Evolutionary conservation across 2,329 filamentous ascomycete genomes (phyloP).

Genomic region (Lachnellula cervina): DNA sequence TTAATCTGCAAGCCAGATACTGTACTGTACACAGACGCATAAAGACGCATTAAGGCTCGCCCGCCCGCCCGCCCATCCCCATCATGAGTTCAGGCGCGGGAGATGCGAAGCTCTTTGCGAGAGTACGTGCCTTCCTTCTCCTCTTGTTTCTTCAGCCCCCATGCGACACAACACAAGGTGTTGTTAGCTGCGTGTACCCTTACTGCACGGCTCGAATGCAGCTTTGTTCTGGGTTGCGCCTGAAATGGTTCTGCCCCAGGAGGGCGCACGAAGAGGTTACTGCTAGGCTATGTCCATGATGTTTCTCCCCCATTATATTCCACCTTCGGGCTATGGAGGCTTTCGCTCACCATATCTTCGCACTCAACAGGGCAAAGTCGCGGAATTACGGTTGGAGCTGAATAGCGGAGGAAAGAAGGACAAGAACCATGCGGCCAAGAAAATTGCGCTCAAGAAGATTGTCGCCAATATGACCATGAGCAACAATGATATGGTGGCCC

Average conservation of each 20-base stretch:
- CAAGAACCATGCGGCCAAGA: slow-evolving; percentile 91
- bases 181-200: not conserved
- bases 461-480: slow-evolving; percentile 99
- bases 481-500: slow-evolving; percentile 98
- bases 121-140: slow-evolving; percentile 58
- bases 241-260: not conserved
- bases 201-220: not conserved
- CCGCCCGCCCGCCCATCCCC: not conserved
- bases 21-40: too few relatives aligned
- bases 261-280: not conserved
- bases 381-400: slow-evolving; percentile 90
- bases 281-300: slow-evolving; percentile 15
- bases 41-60: slow-evolving; percentile 15
- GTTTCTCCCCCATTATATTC: slow-evolving; percentile 30
- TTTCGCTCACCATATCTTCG: slow-evolving; percentile 29
- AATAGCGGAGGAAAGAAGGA: slow-evolving; percentile 95
- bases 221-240: not conserved
- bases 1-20: not conserved
- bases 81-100: slow-evolving; percentile 56
- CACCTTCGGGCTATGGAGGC: slow-evolving; percentile 21
- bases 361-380: slow-evolving; percentile 87
- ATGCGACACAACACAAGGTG: not conserved
- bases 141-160: slow-evolving; percentile 18
- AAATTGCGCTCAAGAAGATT: slow-evolving; percentile 98
- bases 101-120: slow-evolving; percentile 98